phyloP scores from a whole-genome alignment of 352 stramenopile genomes.

The Pythium oligandrum region DNA sequence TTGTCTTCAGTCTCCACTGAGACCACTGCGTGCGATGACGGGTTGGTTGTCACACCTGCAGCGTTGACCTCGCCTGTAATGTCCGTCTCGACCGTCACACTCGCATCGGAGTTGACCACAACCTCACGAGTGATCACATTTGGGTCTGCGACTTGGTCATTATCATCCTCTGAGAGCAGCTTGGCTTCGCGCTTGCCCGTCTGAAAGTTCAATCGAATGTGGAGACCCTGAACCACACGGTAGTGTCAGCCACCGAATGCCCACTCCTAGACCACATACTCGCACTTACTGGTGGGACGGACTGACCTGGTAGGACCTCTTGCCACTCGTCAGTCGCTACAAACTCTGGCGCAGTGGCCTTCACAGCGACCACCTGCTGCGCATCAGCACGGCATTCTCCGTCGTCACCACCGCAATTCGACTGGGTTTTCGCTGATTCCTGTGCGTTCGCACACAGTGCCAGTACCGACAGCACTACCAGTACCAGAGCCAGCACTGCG shows the following conservation, averaged over 20 bases:
- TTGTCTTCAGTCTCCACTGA: slow-evolving; percentile 15
- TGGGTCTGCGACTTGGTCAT: slow-evolving; percentile 18
- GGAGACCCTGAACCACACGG: slow-evolving; percentile 47
- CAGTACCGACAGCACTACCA: neutral
- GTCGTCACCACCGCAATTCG: too few species aligned
- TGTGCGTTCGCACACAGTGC: too few species aligned
- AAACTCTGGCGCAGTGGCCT: slow-evolving; percentile 42
- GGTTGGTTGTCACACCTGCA: slow-evolving; percentile 1
- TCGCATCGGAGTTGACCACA: slow-evolving; percentile 25
- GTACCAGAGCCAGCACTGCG: slow-evolving; percentile 2
- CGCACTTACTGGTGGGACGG: slow-evolving; percentile 45
- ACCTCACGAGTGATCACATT: slow-evolving; percentile 27
- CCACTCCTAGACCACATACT: neutral
- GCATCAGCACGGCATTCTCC: neutral
- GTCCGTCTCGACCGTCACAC: slow-evolving; percentile 53
- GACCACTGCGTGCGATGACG: slow-evolving; percentile 14
- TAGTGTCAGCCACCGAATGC: slow-evolving; percentile 1
- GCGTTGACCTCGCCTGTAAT: slow-evolving; percentile 41
- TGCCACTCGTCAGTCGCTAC: slow-evolving; percentile 63
- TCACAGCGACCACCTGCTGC: neutral
- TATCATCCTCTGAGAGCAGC: slow-evolving; percentile 45
- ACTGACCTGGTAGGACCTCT: slow-evolving; percentile 56
- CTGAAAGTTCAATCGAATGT: slow-evolving; percentile 77
- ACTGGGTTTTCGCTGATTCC: too few species aligned
- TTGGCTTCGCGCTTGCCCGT: slow-evolving; percentile 84